Evolutionary conservation across 495 filamentous ascomycete genomes (phyloP), one percentile per base, ranked within the genome.

Genomic region (Acidiella bohemica): DNA sequence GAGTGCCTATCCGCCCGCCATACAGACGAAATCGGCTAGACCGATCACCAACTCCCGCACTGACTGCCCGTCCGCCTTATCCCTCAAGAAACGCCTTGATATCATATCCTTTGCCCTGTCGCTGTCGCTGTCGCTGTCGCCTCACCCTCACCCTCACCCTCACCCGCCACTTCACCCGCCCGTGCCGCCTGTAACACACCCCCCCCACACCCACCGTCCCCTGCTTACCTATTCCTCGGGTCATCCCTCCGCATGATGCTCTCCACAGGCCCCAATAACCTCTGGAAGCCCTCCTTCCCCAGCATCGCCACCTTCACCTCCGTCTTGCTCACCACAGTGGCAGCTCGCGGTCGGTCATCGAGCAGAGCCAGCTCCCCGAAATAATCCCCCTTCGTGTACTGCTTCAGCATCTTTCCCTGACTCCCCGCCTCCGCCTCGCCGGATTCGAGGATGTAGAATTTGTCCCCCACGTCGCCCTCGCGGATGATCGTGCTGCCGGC

Each of bases 341-440:
- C 90, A n/a, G 87, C 87, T 36, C 90, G 77, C 0, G 90, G 90
- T 42, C 81, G 80, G 51, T 97, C 88, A 49, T 97, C 88, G 47
- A 96, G 64, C 53, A 97, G 62, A 7, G 90, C 90, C 41, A 96
- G 65, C 59, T 97, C 90, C 31, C 90, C 90, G 58, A 97, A 97
- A 65, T 92, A 97, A 53, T 94, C 92, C 7, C 90, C 90, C 57
- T 93, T 90, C 39, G 65, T 63, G 57, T 94, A 94, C 26, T 67
- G 63, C 55, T 84, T 85, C 35, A 96, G 76, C 0, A 80, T 63
- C 40, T 73, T 63, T n/a, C 34, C 20, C 34, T 13, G 12, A 13
- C 20, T 75, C 8, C 63, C 60, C 5, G 81, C 88, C 55, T 87
- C 86, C 12, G 86, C 90, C 60, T 87, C 79, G 26, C 90, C 90